Conservation (phyloP, 129 eudicot genomes). For the Gnaphalium uliginosum region DNA sequence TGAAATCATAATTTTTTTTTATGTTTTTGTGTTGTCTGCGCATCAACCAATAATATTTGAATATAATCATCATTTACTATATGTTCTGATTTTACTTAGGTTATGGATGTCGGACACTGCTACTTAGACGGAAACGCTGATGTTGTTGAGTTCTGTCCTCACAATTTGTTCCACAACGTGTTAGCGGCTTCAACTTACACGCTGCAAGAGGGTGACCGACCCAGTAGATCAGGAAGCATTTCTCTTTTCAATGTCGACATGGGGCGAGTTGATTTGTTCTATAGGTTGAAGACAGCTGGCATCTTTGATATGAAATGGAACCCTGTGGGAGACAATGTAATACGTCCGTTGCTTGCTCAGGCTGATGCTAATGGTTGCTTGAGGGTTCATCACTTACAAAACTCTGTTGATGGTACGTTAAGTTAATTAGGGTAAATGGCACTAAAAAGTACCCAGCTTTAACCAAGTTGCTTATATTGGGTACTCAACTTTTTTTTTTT, state of each 20-base stretch:
- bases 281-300: slow-evolving; percentile 67
- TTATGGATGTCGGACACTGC: slow-evolving; percentile 71
- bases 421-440: not conserved
- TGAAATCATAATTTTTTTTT: not conserved
- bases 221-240: slow-evolving; percentile 70
- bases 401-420: slow-evolving; percentile 24
- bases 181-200: slow-evolving; percentile 89
- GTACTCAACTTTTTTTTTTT: not conserved
- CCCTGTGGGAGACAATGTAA: slow-evolving; percentile 36
- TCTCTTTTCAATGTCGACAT: slow-evolving; percentile 63
- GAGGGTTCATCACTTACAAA: slow-evolving; percentile 48
- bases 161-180: slow-evolving; percentile 51
- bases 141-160: slow-evolving; percentile 88
- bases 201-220: slow-evolving; percentile 73
- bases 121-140: slow-evolving; percentile 79
- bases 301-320: slow-evolving; percentile 91
- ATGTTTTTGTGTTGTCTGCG: not conserved
- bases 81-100: slow-evolving; percentile 11
- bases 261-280: slow-evolving; percentile 47
- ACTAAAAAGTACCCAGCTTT: not conserved
- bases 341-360: slow-evolving; percentile 55
- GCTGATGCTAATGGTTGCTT: slow-evolving; percentile 73
- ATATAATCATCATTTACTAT: not conserved
- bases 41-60: not conserved
- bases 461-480: not conserved